Base-by-base conservation (phyloP, 345 rosid genomes). In the Heritiera fomes region DNA sequence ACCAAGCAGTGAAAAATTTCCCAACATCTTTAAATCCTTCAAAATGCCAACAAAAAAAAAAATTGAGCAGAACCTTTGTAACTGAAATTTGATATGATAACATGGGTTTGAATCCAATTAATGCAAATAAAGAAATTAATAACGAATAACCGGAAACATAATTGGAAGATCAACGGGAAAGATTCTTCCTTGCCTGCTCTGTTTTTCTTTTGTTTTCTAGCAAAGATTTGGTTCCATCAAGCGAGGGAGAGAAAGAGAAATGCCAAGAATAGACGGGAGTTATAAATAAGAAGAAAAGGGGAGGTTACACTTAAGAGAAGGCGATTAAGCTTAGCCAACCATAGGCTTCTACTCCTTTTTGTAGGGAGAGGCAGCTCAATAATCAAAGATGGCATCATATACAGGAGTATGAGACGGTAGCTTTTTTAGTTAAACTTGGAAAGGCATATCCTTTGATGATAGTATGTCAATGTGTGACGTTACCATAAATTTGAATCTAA, bases 251-350 rank as follows among this genome's bases (percentile, higher is more conserved):
- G 66, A 53, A 4, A 43, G 78, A 58, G 65, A 68, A 41, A 70
- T 72, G 83, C 88, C 71, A 87, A 85, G 82, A 55, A 34, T 34
- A 34, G 38, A 34, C 2, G 38, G 38, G 38, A 34, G 38, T 34
- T 34, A 34, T 1, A 34, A 34, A 34, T 34, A 34, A 34, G 3
- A 43, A 59, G 67, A 58, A 65, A 50, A 47, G 75, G 73, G 78
- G 82, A 79, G 80, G 84, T 84, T 78, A 68, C 82, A 40, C 81
- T 73, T 52, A 62, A 68, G 75, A 77, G 76, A 81, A 66, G 79
- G 82, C 71, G 77, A 77, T 50, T 75, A 59, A 59, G 69, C 58
- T 17, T 52, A 73, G 38, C 38, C 3, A 34, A 3, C 38, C 38
- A 34, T 34, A 34, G 38, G 38, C 38, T 34, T 34, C 38, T 34